Evolutionary conservation across 2,329 filamentous ascomycete species (phyloP).

Genomic region (Alternaria angustiovoidea): DNA sequence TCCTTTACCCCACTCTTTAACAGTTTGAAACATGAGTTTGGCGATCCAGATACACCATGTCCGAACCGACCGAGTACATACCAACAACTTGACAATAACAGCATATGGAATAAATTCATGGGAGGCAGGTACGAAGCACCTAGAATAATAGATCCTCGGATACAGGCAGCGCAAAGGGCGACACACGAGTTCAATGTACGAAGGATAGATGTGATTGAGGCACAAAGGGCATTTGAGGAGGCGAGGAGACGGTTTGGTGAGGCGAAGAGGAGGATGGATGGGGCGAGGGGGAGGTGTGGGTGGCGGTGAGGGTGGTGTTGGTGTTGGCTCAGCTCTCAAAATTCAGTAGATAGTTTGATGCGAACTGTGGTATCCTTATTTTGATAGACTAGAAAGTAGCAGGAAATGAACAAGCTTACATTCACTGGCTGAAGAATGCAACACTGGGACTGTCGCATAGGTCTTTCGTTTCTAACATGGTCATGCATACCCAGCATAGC

Average conservation of each 20-base stretch:
- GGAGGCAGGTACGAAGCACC: neutral
- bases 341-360: neutral
- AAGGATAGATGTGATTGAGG: conserved; percentile 7
- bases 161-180: conserved; percentile 11
- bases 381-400: too few species aligned
- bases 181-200: conserved; percentile 17
- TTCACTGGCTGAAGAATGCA: too few species aligned
- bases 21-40: neutral
- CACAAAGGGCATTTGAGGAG: conserved; percentile 4
- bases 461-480: too few species aligned
- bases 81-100: neutral
- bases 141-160: neutral
- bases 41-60: neutral
- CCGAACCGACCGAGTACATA: neutral
- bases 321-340: neutral
- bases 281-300: neutral
- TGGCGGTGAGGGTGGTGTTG: neutral
- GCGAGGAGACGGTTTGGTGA: conserved; percentile 10
- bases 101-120: neutral
- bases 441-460: too few species aligned
- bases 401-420: too few species aligned
- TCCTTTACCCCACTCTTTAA: conserved; percentile 5
- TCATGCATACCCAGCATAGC: too few species aligned
- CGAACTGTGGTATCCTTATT: too few species aligned
- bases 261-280: conserved; percentile 11